Conservation (phyloP, 108 stramenopile genomes). For the Fistulifera solaris region DNA sequence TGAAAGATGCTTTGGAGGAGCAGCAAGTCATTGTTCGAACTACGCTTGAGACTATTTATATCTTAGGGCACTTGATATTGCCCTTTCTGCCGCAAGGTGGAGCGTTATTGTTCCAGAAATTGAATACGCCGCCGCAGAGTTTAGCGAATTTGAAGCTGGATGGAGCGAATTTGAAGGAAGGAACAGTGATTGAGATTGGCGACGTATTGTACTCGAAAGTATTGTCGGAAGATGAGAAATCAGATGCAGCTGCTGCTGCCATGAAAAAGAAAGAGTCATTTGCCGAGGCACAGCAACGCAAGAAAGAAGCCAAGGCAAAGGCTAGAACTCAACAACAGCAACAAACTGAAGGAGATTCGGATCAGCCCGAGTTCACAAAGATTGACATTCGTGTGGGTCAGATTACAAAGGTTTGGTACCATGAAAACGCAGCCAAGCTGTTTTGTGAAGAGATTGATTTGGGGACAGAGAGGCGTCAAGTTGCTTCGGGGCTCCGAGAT, state of each 20-base stretch:
- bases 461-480: conserved; percentile 62
- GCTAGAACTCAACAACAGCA: conserved; percentile 45
- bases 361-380: conserved; percentile 84
- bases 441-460: conserved; percentile 91
- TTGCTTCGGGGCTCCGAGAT: conserved; percentile 83
- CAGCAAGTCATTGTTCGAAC: conserved; percentile 81
- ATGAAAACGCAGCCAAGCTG: conserved; percentile 85
- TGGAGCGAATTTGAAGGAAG: conserved; percentile 44
- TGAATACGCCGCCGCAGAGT: conserved; percentile 61
- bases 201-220: conserved; percentile 61
- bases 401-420: conserved; percentile 88
- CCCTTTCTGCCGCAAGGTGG: conserved; percentile 88
- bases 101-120: conserved; percentile 78
- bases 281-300: conserved; percentile 64
- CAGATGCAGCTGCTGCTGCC: conserved; percentile 39
- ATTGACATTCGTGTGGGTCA: conserved; percentile 84
- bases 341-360: conserved; percentile 17
- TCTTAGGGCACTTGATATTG: conserved; percentile 81
- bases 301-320: conserved; percentile 80
- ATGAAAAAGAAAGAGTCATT: conserved; percentile 69
- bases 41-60: conserved; percentile 90
- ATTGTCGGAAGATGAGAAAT: conserved; percentile 54
- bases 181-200: conserved; percentile 63
- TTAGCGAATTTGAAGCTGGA: conserved; percentile 40
- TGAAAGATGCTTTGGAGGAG: conserved; percentile 67